These are phyloP conservation scores for Neonothopanus nambi DNA, from an alignment of 1,284 basidiomycete species.

Conservation along the genomic window DNA sequence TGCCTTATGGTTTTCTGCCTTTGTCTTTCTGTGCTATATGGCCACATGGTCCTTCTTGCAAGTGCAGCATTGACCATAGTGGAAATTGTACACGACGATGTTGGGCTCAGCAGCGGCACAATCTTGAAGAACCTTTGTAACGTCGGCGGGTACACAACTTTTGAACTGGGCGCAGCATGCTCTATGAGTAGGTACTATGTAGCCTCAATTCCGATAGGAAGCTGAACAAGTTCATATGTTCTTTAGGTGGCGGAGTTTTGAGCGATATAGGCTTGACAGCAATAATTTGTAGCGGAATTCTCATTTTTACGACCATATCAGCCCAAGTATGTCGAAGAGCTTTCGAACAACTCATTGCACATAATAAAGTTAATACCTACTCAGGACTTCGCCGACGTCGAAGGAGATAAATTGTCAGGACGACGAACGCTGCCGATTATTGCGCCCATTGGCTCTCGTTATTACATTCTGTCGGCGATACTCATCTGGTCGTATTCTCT, in stretches of 20 bases:
- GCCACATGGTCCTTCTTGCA: conserved; percentile 21
- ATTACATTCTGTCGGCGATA: conserved; percentile 25
- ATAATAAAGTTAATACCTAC: conserved; percentile 24
- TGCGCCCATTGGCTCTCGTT: conserved; percentile 29
- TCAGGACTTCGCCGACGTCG: conserved; percentile 37
- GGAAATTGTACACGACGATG: conserved; percentile 31
- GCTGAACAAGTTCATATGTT: background rate
- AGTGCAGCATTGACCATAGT: conserved; percentile 28
- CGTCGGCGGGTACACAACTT: conserved; percentile 32
- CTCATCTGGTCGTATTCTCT: conserved; percentile 29
- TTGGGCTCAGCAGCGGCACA: conserved; percentile 24
- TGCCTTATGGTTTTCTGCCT: conserved; percentile 25
- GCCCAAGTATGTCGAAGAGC: background rate
- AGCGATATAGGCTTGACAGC: conserved; percentile 24
- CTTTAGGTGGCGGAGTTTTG: conserved; percentile 6
- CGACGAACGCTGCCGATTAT: conserved; percentile 35
- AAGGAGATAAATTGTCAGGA: conserved; percentile 30
- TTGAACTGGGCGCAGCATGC: conserved; percentile 31
- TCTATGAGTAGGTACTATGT: background rate
- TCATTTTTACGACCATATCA: conserved; percentile 31
- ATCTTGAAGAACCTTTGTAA: conserved; percentile 33
- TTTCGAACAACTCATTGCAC: background rate
- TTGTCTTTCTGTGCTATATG: conserved; percentile 23
- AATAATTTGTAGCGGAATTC: conserved; percentile 26
- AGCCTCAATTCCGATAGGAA: background rate